phyloP scores from a whole-genome alignment of 306 rosid genomes.

The Fragaria nilgerrensis region DNA sequence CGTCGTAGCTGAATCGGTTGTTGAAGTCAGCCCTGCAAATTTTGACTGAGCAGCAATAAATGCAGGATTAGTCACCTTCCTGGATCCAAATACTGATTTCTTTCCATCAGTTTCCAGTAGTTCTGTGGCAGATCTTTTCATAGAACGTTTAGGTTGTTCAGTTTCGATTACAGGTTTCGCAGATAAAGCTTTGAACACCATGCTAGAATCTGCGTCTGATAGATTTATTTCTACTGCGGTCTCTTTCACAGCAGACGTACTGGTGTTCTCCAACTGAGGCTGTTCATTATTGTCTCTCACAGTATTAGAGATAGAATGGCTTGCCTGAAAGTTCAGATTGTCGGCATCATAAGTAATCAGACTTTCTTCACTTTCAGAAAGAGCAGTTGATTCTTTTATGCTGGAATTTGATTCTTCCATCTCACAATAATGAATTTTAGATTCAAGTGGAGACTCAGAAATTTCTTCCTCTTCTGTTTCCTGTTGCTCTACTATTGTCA shows the following conservation, averaged over 20 bases:
- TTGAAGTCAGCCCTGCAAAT: conserved; percentile 61
- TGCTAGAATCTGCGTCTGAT: conserved; percentile 32
- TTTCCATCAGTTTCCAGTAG: conserved; percentile 68
- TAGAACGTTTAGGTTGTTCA: conserved; percentile 50
- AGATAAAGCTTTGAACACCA: conserved; percentile 38
- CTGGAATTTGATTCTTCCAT: conserved; percentile 40
- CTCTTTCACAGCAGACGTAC: conserved; percentile 39
- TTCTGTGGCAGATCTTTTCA: conserved; percentile 56
- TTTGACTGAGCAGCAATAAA: conserved; percentile 73
- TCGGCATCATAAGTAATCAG: conserved; percentile 35
- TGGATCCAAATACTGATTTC: conserved; percentile 53
- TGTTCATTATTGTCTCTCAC: conserved; percentile 42
- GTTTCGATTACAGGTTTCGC: conserved; percentile 45
- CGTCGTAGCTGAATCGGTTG: conserved; percentile 38
- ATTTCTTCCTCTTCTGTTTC: conserved; percentile 33
- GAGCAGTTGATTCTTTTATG: conserved; percentile 35
- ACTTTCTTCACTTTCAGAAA: conserved; percentile 63
- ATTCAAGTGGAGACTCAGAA: conserved; percentile 34
- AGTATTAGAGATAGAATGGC: conserved; percentile 32
- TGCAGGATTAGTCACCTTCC: conserved; percentile 63
- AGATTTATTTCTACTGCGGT: conserved; percentile 30
- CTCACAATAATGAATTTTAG: conserved; percentile 34
- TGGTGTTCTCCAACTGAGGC: conserved; percentile 35
- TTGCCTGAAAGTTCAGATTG: conserved; percentile 45
- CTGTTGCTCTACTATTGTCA: conserved; percentile 33